Conservation (phyloP, 148 eudicot species). For the Mesembryanthemum crystallinum region DNA sequence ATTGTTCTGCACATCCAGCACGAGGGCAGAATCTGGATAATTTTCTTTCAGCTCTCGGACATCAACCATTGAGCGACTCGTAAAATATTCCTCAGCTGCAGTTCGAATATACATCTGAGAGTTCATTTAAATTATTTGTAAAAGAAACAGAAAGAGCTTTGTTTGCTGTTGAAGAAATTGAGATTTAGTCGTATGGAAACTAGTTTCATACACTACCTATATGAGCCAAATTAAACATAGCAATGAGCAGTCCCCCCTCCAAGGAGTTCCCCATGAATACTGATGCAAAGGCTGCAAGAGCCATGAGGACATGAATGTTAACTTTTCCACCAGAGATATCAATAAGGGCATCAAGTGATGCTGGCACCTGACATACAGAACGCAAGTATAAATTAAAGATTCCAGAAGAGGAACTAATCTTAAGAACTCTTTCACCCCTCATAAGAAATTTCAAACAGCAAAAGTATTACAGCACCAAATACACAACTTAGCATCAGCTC, state of each 20-base stretch:
- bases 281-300: slow-evolving; percentile 94
- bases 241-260: slow-evolving; percentile 96
- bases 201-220: slow-evolving; percentile 50
- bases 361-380: slow-evolving; percentile 58
- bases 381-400: slow-evolving; percentile 8
- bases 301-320: slow-evolving; percentile 99
- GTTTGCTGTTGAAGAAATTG: neutral
- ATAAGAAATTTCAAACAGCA: neutral
- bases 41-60: slow-evolving; percentile 92
- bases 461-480: neutral
- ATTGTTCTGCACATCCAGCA: slow-evolving; percentile 50
- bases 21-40: slow-evolving; percentile 86
- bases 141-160: neutral
- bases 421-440: neutral
- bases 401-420: neutral
- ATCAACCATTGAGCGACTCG: slow-evolving; percentile 90
- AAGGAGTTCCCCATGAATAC: slow-evolving; percentile 85
- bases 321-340: slow-evolving; percentile 89
- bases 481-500: neutral
- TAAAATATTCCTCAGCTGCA: slow-evolving; percentile 97
- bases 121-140: neutral
- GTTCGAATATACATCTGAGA: slow-evolving; percentile 19
- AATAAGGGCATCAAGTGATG: slow-evolving; percentile 76
- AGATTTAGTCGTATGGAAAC: neutral
- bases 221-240: slow-evolving; percentile 98